Conservation (phyloP, 169 alveolate species). For the Amoebophrya sp. region DNA sequence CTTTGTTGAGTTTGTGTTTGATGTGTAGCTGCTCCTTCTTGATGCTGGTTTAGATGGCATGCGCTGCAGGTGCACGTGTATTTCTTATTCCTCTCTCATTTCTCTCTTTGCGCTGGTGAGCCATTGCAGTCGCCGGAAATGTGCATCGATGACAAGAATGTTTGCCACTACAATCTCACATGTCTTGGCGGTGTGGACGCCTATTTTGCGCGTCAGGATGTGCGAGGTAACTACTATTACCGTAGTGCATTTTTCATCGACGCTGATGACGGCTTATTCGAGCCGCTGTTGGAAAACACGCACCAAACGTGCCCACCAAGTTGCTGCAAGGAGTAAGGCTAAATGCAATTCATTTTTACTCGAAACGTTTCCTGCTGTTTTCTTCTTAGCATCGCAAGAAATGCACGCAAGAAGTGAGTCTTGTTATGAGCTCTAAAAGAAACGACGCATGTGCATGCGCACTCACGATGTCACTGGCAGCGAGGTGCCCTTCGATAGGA, state of each 20-base stretch:
- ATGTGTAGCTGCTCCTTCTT: too few species aligned
- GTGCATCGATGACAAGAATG: not conserved
- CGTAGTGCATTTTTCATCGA: not conserved
- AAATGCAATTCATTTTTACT: too few species aligned
- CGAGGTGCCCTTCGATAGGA: not conserved
- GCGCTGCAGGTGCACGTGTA: too few species aligned
- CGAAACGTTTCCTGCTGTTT: too few species aligned
- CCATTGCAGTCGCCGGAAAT: not conserved
- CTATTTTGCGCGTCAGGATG: not conserved
- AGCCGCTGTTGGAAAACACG: not conserved
- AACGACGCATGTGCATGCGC: not conserved
- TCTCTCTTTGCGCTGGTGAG: not conserved
- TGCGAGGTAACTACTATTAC: not conserved
- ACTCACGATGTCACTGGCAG: not conserved
- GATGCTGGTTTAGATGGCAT: too few species aligned
- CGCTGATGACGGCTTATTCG: not conserved
- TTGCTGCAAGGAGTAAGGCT: not conserved
- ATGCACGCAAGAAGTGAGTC: too few species aligned
- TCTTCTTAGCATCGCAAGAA: too few species aligned
- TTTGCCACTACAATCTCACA: not conserved
- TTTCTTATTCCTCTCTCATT: too few species aligned
- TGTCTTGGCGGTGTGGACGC: not conserved
- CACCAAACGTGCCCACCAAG: not conserved
- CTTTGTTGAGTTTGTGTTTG: too few species aligned
- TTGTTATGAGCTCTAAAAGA: too few species aligned